Conservation (phyloP, 768 basidiomycete species). For the Collybiopsis confluens region DNA sequence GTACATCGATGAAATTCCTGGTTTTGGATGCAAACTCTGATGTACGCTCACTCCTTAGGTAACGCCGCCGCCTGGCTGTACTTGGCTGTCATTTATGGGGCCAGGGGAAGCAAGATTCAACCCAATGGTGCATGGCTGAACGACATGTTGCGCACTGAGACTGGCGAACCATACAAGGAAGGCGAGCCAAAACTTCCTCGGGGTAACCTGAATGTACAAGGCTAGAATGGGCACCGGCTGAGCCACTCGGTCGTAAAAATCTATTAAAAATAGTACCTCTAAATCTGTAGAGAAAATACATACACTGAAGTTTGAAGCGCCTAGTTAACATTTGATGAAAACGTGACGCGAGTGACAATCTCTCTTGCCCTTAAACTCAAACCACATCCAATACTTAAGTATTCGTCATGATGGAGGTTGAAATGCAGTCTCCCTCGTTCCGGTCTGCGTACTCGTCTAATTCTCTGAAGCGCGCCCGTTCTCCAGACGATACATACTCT, state of each 20-base stretch:
- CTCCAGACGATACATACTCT: constrained; percentile 45
- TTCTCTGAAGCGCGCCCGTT: constrained; percentile 56
- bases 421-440: constrained; percentile 44
- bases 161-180: constrained; percentile 59
- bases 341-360: too few species aligned
- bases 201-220: constrained; percentile 52
- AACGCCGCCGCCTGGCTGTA: constrained; percentile 45
- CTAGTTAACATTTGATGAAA: too few species aligned
- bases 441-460: constrained; percentile 27
- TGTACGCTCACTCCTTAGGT: constrained; percentile 4
- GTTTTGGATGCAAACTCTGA: constrained; percentile 49
- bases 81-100: constrained; percentile 71
- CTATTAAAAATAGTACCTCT: background rate
- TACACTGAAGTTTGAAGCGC: too few species aligned
- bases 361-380: too few species aligned
- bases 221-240: constrained; percentile 22
- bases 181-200: constrained; percentile 75
- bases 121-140: constrained; percentile 85
- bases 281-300: background rate
- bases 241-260: background rate
- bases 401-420: constrained; percentile 53
- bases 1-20: background rate
- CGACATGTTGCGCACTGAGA: constrained; percentile 73
- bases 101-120: constrained; percentile 69
- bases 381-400: too few species aligned